Conservation (phyloP, 306 rosid genomes). For the Lotus japonicus region DNA sequence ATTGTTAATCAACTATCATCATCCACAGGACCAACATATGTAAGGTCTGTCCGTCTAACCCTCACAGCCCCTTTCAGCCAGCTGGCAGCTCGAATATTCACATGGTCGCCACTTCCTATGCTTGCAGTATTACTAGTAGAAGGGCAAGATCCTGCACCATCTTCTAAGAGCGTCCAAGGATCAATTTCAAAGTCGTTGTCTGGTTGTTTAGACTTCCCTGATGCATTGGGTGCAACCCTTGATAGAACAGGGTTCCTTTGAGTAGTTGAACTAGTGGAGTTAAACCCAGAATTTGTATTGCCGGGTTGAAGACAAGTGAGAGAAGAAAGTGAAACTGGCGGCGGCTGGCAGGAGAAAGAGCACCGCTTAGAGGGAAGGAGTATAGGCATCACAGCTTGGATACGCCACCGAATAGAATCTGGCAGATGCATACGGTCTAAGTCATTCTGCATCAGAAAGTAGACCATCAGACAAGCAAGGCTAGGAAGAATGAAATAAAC, state of each 20-base stretch:
- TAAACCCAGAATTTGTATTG: constrained; percentile 35
- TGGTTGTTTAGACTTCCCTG: constrained; percentile 66
- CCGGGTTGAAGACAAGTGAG: constrained; percentile 54
- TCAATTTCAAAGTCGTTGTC: constrained; percentile 67
- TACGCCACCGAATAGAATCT: constrained; percentile 69
- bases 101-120: constrained; percentile 63
- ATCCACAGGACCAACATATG: constrained; percentile 80
- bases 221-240: constrained; percentile 33
- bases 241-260: constrained; percentile 41
- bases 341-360: constrained; percentile 70
- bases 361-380: constrained; percentile 51
- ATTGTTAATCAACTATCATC: constrained; percentile 70
- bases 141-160: constrained; percentile 84
- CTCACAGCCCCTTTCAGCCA: constrained; percentile 92
- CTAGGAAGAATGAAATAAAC: background rate
- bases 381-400: constrained; percentile 89
- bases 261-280: constrained; percentile 37
- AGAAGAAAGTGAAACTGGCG: constrained; percentile 50
- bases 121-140: constrained; percentile 47
- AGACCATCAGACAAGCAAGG: constrained; percentile 1
- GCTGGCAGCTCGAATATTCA: constrained; percentile 70
- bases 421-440: constrained; percentile 82
- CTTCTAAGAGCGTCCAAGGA: constrained; percentile 94
- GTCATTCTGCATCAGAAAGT: constrained; percentile 56
- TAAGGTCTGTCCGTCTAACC: constrained; percentile 87